A percentile compares a stretch with the other conserved stretches of the same genome.
phyloP scores from a whole-genome alignment of 2,329 filamentous ascomycete genomes.

The Monosporascus ibericus region DNA sequence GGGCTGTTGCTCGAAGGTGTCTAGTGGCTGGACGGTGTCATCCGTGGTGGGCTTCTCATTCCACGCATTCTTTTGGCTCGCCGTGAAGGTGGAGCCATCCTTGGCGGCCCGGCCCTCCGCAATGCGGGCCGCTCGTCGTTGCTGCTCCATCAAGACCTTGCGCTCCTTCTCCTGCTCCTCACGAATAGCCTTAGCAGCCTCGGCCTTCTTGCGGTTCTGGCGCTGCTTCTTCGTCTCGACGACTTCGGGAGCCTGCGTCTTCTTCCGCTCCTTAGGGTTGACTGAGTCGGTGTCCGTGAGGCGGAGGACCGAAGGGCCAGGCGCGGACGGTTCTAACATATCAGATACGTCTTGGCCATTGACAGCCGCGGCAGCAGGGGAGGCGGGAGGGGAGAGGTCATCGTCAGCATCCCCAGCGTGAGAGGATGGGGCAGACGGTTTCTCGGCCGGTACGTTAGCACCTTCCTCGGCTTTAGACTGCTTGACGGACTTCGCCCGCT shows the following conservation, averaged over 20 bases:
- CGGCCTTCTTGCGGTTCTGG: slow-evolving; percentile 84
- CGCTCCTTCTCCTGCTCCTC: slow-evolving; percentile 76
- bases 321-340: slow-evolving; percentile 73
- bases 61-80: slow-evolving; percentile 36
- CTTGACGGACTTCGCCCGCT: slow-evolving; percentile 64
- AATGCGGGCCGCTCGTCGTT: slow-evolving; percentile 74
- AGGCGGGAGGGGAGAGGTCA: slow-evolving; percentile 65
- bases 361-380: slow-evolving; percentile 53
- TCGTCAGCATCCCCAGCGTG: slow-evolving; percentile 75
- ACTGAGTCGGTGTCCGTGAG: slow-evolving; percentile 62
- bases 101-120: slow-evolving; percentile 77
- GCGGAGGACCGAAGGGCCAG: slow-evolving; percentile 69
- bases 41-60: slow-evolving; percentile 32
- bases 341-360: slow-evolving; percentile 71
- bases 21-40: slow-evolving; percentile 44
- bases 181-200: slow-evolving; percentile 67
- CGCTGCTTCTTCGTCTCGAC: slow-evolving; percentile 91
- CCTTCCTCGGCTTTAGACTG: slow-evolving; percentile 56
- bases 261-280: slow-evolving; percentile 57
- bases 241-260: slow-evolving; percentile 53
- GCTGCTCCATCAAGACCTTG: slow-evolving; percentile 71
- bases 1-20: slow-evolving; percentile 46
- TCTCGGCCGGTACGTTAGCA: slow-evolving; percentile 35
- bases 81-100: slow-evolving; percentile 62
- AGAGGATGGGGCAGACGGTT: slow-evolving; percentile 59